Evolutionary conservation across 345 rosid species (phyloP).

Genomic region (Sonneratia alba): DNA sequence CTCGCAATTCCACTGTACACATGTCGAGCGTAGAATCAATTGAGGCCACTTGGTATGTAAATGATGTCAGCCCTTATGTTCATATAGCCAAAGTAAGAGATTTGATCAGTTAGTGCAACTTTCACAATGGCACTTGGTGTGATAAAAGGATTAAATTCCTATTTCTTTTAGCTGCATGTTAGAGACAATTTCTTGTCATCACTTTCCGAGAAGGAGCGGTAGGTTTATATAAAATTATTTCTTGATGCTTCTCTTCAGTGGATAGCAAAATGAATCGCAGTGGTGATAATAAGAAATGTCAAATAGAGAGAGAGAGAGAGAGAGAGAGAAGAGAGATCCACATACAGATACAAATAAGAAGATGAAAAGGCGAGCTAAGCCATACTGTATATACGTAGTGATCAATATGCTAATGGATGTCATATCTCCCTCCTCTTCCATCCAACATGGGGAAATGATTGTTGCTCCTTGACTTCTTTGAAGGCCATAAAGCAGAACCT

Average conservation of each 20-base stretch:
- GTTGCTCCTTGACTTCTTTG: conserved; percentile 33
- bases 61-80: conserved; percentile 57
- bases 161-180: background rate
- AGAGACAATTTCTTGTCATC: background rate
- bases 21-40: conserved; percentile 37
- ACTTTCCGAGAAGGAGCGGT: conserved; percentile 1
- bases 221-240: conserved; percentile 3
- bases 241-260: background rate
- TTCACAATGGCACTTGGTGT: conserved; percentile 25
- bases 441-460: conserved; percentile 29
- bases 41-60: conserved; percentile 27
- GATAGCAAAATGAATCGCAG: background rate
- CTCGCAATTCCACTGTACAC: conserved; percentile 32
- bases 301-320: background rate
- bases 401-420: conserved; percentile 16
- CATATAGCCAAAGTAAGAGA: conserved; percentile 32
- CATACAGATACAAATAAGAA: background rate
- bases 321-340: background rate
- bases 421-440: conserved; percentile 13
- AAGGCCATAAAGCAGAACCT: conserved; percentile 21
- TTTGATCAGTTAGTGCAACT: conserved; percentile 46
- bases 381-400: conserved; percentile 10
- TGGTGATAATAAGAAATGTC: background rate
- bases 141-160: background rate
- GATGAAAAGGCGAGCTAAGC: no score